Evolutionary conservation across 2,329 filamentous ascomycete genomes (phyloP).

Genomic region (Cladophialophora chaetospira): DNA sequence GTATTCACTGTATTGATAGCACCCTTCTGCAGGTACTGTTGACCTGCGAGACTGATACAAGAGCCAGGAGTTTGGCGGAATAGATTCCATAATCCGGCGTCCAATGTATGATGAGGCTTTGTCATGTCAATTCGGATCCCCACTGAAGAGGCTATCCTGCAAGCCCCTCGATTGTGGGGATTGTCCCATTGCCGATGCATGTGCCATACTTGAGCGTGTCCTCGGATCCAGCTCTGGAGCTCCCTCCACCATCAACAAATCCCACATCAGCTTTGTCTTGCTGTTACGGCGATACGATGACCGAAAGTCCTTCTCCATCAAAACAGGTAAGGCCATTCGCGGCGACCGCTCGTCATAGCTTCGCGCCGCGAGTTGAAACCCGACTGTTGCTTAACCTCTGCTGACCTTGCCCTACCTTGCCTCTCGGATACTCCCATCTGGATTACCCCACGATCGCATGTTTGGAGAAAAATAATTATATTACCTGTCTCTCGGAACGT

Average conservation of each 20-base stretch:
- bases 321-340: too few relatives aligned
- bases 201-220: not conserved
- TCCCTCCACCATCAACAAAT: conserved; percentile 1
- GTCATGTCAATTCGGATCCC: not conserved
- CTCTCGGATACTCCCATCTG: conserved; percentile 8
- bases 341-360: too few relatives aligned
- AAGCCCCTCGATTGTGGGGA: conserved; percentile 11
- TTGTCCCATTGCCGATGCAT: conserved; percentile 4
- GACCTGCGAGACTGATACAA: not conserved
- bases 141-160: not conserved
- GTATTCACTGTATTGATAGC: not conserved
- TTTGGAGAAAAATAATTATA: not conserved
- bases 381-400: not conserved
- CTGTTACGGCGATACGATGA: too few relatives aligned
- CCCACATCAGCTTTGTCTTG: not conserved
- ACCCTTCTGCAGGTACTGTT: not conserved
- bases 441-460: conserved; percentile 5
- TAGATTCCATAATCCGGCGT: conserved; percentile 13
- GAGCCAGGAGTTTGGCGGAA: conserved; percentile 10
- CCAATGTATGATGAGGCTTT: not conserved
- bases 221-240: not conserved
- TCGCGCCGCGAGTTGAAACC: too few relatives aligned
- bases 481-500: not conserved
- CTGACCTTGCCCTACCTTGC: not conserved
- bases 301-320: too few relatives aligned